Evolutionary conservation across 371 early-diverging fungal species (phyloP).

Genomic region (Mortierella sp.): DNA sequence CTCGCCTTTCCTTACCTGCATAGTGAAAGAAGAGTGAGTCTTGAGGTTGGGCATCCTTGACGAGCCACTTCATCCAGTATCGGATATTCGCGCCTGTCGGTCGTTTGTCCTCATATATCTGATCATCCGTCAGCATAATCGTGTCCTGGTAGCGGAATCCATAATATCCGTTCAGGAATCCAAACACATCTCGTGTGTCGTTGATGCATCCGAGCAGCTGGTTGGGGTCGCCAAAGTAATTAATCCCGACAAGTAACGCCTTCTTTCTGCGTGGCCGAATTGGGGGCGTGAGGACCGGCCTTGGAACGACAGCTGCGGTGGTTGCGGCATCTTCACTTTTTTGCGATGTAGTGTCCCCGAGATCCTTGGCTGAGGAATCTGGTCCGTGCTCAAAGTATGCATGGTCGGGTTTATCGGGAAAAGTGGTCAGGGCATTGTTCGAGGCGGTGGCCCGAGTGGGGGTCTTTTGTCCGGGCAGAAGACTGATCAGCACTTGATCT

Average conservation of each 20-base stretch:
- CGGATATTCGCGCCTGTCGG: conserved; percentile 73
- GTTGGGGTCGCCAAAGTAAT: conserved; percentile 80
- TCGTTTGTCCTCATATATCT: conserved; percentile 57
- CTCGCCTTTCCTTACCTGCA: conserved; percentile 40
- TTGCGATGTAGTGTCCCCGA: no score
- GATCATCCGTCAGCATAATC: conserved; percentile 69
- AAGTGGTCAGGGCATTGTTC: conserved; percentile 6
- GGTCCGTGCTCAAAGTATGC: conserved; percentile 18
- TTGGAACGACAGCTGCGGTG: conserved; percentile 15
- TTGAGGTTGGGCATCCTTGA: conserved; percentile 65
- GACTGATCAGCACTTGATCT: conserved; percentile 13
- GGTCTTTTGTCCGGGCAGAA: conserved; percentile 26
- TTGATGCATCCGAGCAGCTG: conserved; percentile 69
- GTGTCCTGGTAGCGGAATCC: conserved; percentile 60
- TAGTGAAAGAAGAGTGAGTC: conserved; percentile 73
- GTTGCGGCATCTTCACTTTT: background rate
- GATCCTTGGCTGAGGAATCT: background rate
- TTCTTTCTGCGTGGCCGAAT: conserved; percentile 70
- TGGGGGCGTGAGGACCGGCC: conserved; percentile 5
- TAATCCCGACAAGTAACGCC: conserved; percentile 93
- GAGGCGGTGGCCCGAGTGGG: conserved; percentile 25
- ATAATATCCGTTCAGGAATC: conserved; percentile 59
- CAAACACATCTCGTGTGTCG: conserved; percentile 67
- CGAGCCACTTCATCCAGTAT: conserved; percentile 71
- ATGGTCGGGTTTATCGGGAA: conserved; percentile 11